Evolutionary conservation across 2,329 filamentous ascomycete species (phyloP).

Genomic region (Fusarium lateritium): DNA sequence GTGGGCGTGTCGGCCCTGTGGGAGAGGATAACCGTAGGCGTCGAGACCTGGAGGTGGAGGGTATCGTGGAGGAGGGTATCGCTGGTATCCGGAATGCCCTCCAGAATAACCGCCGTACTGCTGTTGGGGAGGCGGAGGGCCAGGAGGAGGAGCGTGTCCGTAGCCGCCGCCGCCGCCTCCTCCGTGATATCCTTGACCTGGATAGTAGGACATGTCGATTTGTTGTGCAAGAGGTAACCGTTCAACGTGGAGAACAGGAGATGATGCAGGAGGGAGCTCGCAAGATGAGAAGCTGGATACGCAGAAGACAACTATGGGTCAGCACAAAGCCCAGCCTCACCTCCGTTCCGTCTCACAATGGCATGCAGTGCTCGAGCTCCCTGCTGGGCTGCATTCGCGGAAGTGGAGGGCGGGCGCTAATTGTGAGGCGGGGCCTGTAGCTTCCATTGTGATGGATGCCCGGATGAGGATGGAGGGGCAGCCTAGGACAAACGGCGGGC

Average conservation of each 20-base stretch:
- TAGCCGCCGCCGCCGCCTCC: slow-evolving; percentile 52
- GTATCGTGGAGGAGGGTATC: slow-evolving; percentile 54
- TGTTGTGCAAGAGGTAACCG: slow-evolving; percentile 17
- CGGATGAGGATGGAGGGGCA: no score
- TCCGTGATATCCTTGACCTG: slow-evolving; percentile 59
- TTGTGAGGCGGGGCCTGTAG: slow-evolving; percentile 15
- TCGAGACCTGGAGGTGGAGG: slow-evolving; percentile 62
- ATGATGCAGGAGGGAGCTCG: slow-evolving; percentile 29
- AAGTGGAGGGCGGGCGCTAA: slow-evolving; percentile 35
- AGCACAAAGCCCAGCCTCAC: slow-evolving; percentile 21
- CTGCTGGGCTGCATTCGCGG: slow-evolving; percentile 1
- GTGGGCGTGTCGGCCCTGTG: slow-evolving; percentile 47
- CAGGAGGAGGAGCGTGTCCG: slow-evolving; percentile 48
- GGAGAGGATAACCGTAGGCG: slow-evolving; percentile 63
- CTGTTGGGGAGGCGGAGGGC: slow-evolving; percentile 47
- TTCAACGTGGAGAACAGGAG: slow-evolving; percentile 12
- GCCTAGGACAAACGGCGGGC: slow-evolving; percentile 8
- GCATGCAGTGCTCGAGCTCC: background rate
- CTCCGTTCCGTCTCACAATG: slow-evolving; percentile 15
- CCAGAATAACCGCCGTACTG: slow-evolving; percentile 41
- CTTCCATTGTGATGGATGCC: no score
- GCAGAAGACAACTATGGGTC: slow-evolving; percentile 29
- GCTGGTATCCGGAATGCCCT: slow-evolving; percentile 45
- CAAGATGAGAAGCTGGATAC: slow-evolving; percentile 14
- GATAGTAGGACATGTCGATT: slow-evolving; percentile 57